Conservation (phyloP, 345 rosid genomes). For the Nasturtium officinale region DNA sequence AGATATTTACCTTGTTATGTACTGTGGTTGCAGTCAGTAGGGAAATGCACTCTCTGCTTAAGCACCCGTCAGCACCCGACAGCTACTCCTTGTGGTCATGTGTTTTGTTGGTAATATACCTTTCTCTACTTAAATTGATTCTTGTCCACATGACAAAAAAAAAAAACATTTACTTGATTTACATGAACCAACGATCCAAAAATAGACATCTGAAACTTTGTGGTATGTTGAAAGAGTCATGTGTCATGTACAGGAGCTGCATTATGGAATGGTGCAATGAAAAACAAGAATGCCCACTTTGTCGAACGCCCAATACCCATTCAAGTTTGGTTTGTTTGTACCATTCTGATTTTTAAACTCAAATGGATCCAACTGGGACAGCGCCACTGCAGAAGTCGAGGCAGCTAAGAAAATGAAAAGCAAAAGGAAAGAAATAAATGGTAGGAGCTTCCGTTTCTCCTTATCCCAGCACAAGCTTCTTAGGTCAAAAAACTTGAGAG, state of each 20-base stretch:
- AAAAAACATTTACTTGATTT: background rate
- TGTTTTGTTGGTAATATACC: conserved; percentile 75
- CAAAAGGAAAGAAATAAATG: conserved; percentile 1
- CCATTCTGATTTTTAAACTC: conserved; percentile 74
- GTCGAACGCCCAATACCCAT: conserved; percentile 84
- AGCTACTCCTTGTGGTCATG: conserved; percentile 93
- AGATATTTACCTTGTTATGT: background rate
- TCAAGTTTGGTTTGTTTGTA: conserved; percentile 83
- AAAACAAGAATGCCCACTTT: conserved; percentile 94
- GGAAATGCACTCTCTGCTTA: conserved; percentile 86
- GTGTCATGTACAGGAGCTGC: conserved; percentile 66
- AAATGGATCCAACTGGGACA: conserved; percentile 1
- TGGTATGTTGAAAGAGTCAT: background rate
- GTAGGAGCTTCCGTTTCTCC: background rate
- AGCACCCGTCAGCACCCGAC: conserved; percentile 82
- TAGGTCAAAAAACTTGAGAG: conserved; percentile 2
- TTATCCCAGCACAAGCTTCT: background rate
- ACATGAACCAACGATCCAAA: conserved; percentile 9
- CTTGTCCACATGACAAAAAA: background rate
- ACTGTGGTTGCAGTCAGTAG: conserved; percentile 35
- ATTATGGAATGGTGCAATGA: conserved; percentile 99
- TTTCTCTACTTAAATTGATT: conserved; percentile 1
- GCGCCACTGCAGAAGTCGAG: background rate
- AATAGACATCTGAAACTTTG: background rate
- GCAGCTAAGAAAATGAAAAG: background rate